A percentile compares a stretch with the other conserved stretches of the same genome.
Evolutionary conservation across 176 grass and related monocot species (phyloP).

Genomic region (Oryza nivara): DNA sequence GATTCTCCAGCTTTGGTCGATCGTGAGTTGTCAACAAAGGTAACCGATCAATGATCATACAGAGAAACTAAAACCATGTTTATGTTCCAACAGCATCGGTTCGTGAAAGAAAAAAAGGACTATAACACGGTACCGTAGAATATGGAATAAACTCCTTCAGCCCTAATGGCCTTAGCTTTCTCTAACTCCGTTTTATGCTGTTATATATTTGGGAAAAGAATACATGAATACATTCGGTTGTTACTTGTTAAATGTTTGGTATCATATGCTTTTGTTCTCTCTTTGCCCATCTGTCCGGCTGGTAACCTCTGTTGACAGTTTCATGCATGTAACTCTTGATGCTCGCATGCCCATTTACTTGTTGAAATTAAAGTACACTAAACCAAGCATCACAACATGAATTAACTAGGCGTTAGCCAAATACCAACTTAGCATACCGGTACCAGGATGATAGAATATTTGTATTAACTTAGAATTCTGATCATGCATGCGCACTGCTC

Average conservation of each 20-base stretch:
- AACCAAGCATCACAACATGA: neutral
- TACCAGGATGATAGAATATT: neutral
- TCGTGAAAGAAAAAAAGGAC: constrained; percentile 5
- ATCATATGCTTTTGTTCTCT: constrained; percentile 47
- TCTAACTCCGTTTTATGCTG: neutral
- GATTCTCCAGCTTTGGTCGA: constrained; percentile 36
- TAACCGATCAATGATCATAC: constrained; percentile 23
- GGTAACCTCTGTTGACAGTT: neutral
- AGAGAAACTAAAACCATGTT: constrained; percentile 34
- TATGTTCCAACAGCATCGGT: constrained; percentile 49
- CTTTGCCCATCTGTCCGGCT: neutral
- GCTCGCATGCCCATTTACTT: neutral
- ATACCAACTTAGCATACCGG: neutral
- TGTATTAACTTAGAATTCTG: neutral
- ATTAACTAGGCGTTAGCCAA: neutral
- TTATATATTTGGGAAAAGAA: constrained; percentile 36
- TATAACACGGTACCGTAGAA: neutral
- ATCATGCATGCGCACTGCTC: neutral
- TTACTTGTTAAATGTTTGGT: constrained; percentile 54
- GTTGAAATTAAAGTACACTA: neutral
- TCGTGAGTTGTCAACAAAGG: constrained; percentile 44
- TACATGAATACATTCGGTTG: constrained; percentile 37
- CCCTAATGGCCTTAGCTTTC: constrained; percentile 38
- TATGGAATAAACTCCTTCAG: constrained; percentile 34
- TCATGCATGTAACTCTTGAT: neutral